These are phyloP conservation scores for Yamadazyma kitorensis DNA, from an alignment of 805 yeast genomes.

Conservation along the genomic window DNA sequence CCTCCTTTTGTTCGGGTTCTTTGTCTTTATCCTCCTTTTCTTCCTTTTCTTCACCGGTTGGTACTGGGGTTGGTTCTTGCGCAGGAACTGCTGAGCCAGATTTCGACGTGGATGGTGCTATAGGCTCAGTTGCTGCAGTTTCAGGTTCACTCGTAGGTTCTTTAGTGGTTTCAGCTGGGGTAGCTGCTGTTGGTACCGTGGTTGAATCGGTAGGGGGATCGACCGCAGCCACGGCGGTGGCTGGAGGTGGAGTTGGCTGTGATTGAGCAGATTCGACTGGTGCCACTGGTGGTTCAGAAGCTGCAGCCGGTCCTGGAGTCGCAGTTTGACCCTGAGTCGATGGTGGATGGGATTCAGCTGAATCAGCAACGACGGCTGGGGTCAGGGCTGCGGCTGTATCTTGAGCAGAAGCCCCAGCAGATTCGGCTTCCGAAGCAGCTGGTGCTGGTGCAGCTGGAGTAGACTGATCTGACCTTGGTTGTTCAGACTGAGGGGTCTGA, in stretches of 20 bases:
- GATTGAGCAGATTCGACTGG: conserved; percentile 6
- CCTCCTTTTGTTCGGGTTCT: conserved; percentile 10
- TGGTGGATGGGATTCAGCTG: background rate
- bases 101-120: no score
- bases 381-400: no score
- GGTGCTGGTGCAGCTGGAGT: no score
- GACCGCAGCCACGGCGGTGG: conserved; percentile 3
- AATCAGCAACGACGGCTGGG: no score
- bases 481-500: no score
- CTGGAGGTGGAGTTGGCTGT: conserved; percentile 2
- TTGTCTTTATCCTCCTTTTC: no score
- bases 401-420: no score
- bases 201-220: conserved; percentile 9
- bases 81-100: no score
- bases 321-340: conserved; percentile 1
- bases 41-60: conserved; percentile 3
- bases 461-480: no score
- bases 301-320: conserved; percentile 1
- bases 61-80: conserved; percentile 2
- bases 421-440: no score
- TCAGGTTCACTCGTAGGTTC: no score
- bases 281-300: conserved; percentile 2
- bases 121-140: conserved; percentile 2
- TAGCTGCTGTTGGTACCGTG: conserved; percentile 8
- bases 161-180: conserved; percentile 3